Percentiles rank a stretch among this genome's conserved stretches.
phyloP scores from a whole-genome alignment of 176 grass and related monocot genomes.

The Lolium multiflorum region DNA sequence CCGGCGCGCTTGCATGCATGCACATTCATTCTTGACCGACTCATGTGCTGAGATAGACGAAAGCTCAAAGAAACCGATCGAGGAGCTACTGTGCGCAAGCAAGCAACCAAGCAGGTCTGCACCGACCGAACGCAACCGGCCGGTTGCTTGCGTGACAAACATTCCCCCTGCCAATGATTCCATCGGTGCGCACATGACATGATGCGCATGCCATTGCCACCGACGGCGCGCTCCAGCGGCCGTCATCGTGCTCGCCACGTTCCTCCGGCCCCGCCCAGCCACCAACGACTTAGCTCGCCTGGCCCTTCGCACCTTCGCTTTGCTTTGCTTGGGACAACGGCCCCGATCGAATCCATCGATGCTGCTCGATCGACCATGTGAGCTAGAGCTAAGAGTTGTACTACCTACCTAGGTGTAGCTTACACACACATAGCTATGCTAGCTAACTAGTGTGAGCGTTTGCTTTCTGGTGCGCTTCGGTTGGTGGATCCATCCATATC shows the following conservation, averaged over 20 bases:
- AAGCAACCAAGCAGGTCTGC: not conserved
- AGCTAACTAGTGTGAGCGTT: not conserved
- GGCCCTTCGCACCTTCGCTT: not conserved
- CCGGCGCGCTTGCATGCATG: too few relatives aligned
- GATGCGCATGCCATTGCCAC: not conserved
- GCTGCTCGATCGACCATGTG: not conserved
- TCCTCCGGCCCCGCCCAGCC: not conserved
- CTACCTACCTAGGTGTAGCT: not conserved
- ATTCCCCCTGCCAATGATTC: slow-evolving; percentile 6
- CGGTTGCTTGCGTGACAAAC: not conserved
- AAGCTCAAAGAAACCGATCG: too few relatives aligned
- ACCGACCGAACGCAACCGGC: not conserved
- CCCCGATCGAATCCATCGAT: not conserved
- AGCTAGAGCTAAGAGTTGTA: too few relatives aligned
- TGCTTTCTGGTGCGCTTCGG: not conserved
- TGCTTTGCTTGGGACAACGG: not conserved
- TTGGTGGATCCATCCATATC: not conserved
- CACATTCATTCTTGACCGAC: too few relatives aligned
- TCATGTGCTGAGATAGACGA: too few relatives aligned
- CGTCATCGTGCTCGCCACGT: not conserved
- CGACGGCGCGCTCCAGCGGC: not conserved
- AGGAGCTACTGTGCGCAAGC: not conserved
- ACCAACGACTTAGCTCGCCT: not conserved
- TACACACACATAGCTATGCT: not conserved
- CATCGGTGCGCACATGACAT: not conserved